Percentiles rank a stretch among this genome's conserved stretches.
Evolutionary conservation across 225 moss, liverwort and hornwort species (phyloP).

Genomic region (Polytrichum commune): DNA sequence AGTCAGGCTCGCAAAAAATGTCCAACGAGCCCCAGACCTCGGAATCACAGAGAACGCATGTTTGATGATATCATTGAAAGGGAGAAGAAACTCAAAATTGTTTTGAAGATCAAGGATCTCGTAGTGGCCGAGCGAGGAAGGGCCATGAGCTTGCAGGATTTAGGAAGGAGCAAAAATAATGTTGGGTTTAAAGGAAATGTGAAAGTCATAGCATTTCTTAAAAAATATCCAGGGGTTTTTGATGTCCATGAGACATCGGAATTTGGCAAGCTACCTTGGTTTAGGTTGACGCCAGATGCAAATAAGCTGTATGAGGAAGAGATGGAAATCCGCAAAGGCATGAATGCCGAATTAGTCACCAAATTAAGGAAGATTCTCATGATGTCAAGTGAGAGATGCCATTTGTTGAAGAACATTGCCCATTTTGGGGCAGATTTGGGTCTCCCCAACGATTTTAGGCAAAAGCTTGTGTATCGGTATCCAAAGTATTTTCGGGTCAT

Average conservation of each 20-base stretch:
- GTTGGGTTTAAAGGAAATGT: conserved; percentile 63
- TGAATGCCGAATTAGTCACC: conserved; percentile 53
- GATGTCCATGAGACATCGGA: conserved; percentile 61
- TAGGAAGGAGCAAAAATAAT: conserved; percentile 59
- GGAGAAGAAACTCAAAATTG: conserved; percentile 67
- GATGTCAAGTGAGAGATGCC: conserved; percentile 69
- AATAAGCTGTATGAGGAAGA: conserved; percentile 59
- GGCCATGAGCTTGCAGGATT: conserved; percentile 57
- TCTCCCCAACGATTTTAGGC: conserved; percentile 64
- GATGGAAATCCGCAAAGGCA: conserved; percentile 30
- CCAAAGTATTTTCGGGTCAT: conserved; percentile 68
- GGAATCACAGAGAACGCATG: conserved; percentile 46
- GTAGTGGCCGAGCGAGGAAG: conserved; percentile 55
- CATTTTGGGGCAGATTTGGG: conserved; percentile 77
- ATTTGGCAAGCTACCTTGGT: conserved; percentile 56
- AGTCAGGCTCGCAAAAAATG: conserved; percentile 3
- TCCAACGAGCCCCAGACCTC: conserved; percentile 16
- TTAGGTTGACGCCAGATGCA: conserved; percentile 63
- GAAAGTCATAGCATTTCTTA: conserved; percentile 55
- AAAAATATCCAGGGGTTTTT: conserved; percentile 63
- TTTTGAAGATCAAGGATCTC: conserved; percentile 59
- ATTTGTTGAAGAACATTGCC: conserved; percentile 59
- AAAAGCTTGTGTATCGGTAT: conserved; percentile 41
- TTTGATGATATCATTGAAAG: conserved; percentile 78
- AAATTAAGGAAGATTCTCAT: conserved; percentile 86